These are phyloP conservation scores for Suillus luteus DNA, from an alignment of 768 basidiomycete species.

Conservation along the genomic window DNA sequence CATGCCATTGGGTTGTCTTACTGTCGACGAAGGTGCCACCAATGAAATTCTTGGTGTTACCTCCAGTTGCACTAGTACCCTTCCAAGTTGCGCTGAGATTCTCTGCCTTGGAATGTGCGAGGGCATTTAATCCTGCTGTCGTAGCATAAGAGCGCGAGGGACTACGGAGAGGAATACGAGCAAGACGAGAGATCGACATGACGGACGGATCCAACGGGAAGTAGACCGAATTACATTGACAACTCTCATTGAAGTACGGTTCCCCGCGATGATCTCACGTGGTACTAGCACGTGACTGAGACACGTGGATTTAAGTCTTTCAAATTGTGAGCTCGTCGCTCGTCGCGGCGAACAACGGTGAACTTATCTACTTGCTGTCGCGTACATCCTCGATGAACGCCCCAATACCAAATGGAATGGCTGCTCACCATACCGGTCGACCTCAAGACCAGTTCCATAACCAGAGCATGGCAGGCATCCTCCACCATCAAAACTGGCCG, in stretches of 20 bases:
- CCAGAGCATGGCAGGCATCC: slow-evolving; percentile 14
- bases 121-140: slow-evolving; percentile 49
- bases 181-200: slow-evolving; percentile 28
- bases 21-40: slow-evolving; percentile 89
- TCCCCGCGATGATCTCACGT: slow-evolving; percentile 9
- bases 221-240: not conserved
- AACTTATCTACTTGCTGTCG: slow-evolving; percentile 2
- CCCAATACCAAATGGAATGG: slow-evolving; percentile 16
- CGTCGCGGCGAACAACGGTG: slow-evolving; percentile 16
- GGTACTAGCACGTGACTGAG: not conserved
- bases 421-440: slow-evolving; percentile 19
- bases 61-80: slow-evolving; percentile 86
- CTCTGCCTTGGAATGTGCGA: slow-evolving; percentile 65
- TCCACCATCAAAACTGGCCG: slow-evolving; percentile 8
- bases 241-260: not conserved
- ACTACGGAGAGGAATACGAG: slow-evolving; percentile 18
- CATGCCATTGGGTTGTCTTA: slow-evolving; percentile 75
- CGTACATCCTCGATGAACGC: not conserved
- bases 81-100: slow-evolving; percentile 77
- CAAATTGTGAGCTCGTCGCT: slow-evolving; percentile 1
- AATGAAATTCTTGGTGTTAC: slow-evolving; percentile 88
- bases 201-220: slow-evolving; percentile 8
- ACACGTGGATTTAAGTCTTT: slow-evolving; percentile 12
- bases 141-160: slow-evolving; percentile 46
- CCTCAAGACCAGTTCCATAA: slow-evolving; percentile 28